Conservation (phyloP, 2,329 filamentous ascomycete genomes). For the Thelonectria blattea region DNA sequence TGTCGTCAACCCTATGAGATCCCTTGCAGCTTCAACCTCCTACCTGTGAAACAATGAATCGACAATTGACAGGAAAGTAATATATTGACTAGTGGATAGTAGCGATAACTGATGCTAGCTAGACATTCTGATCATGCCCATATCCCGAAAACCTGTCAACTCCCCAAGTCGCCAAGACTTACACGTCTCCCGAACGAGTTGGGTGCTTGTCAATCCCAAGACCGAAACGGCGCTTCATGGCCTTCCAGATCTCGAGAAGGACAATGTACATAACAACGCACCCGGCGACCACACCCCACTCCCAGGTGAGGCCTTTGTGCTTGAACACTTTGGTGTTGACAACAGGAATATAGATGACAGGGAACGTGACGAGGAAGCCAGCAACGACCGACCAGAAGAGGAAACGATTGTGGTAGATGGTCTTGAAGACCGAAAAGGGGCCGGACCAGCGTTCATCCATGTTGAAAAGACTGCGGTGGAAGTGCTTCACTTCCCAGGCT, state of each 20-base stretch:
- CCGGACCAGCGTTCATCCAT: slow-evolving; percentile 63
- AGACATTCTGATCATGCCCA: slow-evolving; percentile 35
- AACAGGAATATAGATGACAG: slow-evolving; percentile 70
- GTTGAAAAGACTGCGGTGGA: slow-evolving; percentile 71
- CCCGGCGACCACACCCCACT: slow-evolving; percentile 72
- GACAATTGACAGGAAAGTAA: slow-evolving; percentile 34
- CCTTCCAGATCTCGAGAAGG: slow-evolving; percentile 74
- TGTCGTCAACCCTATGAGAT: too few species aligned
- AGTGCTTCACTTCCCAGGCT: slow-evolving; percentile 77
- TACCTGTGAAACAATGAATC: too few species aligned
- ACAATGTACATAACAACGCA: slow-evolving; percentile 65
- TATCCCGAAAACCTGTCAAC: slow-evolving; percentile 42
- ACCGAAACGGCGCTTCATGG: slow-evolving; percentile 60
- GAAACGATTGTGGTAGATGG: slow-evolving; percentile 73
- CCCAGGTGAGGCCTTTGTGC: slow-evolving; percentile 71
- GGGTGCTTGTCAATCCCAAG: slow-evolving; percentile 42
- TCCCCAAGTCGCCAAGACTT: slow-evolving; percentile 16
- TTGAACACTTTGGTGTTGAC: slow-evolving; percentile 73
- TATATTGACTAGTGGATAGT: slow-evolving; percentile 40
- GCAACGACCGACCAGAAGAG: slow-evolving; percentile 68
- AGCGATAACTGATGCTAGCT: slow-evolving; percentile 35
- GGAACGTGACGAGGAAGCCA: slow-evolving; percentile 65
- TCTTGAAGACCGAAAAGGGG: slow-evolving; percentile 58
- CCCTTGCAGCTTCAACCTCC: neutral
- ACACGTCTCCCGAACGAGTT: slow-evolving; percentile 29